phyloP scores from a whole-genome alignment of 225 moss, liverwort and hornwort species.

The Marchantia polymorpha region DNA sequence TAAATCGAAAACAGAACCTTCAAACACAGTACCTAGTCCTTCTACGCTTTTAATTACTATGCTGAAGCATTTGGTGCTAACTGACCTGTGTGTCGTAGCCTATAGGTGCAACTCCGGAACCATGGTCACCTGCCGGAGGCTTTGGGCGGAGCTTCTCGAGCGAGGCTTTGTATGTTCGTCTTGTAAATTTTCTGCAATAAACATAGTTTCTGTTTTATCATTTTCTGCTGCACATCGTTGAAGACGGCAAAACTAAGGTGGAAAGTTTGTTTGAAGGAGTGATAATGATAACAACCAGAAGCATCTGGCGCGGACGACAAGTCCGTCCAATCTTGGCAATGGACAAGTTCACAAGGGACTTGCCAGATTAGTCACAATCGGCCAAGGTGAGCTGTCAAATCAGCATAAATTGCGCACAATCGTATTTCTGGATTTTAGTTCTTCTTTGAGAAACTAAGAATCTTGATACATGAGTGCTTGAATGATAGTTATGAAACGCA shows the following conservation, averaged over 20 bases:
- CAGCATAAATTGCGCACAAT: background rate
- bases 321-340: slow-evolving; percentile 18
- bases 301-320: background rate
- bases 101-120: slow-evolving; percentile 45
- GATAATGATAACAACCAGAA: slow-evolving; percentile 18
- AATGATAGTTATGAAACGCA: no score
- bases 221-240: background rate
- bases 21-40: no score
- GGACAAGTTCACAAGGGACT: slow-evolving; percentile 16
- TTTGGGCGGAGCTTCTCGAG: slow-evolving; percentile 45
- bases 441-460: background rate
- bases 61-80: background rate
- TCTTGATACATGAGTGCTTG: no score
- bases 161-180: slow-evolving; percentile 43
- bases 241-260: background rate
- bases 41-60: background rate
- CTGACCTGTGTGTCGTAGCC: slow-evolving; percentile 43
- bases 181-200: background rate
- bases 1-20: no score
- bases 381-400: slow-evolving; percentile 2
- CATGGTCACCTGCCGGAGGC: slow-evolving; percentile 54
- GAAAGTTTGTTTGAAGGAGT: slow-evolving; percentile 1
- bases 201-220: background rate
- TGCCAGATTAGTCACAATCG: slow-evolving; percentile 23
- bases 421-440: background rate